Percentiles rank a stretch among this genome's conserved stretches.
Evolutionary conservation across 1,139 yeast genomes (phyloP).

Genomic region (Diutina rugosa): DNA sequence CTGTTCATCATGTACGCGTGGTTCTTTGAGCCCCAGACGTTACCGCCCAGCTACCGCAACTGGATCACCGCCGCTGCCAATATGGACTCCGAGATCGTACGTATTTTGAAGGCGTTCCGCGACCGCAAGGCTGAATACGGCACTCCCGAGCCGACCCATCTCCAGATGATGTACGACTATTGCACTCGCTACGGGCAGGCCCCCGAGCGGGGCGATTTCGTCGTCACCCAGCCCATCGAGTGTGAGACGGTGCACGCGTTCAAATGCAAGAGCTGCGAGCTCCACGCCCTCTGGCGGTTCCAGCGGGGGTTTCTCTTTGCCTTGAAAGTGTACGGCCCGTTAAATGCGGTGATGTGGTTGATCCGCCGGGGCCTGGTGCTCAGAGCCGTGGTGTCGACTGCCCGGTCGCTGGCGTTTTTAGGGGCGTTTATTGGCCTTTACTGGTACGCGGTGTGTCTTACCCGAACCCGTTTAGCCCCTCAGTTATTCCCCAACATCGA

Average conservation of each 20-base stretch:
- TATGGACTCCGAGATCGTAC: conserved; percentile 21
- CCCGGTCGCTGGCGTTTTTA: conserved; percentile 23
- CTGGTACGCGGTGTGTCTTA: conserved; percentile 27
- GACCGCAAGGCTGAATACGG: conserved; percentile 16
- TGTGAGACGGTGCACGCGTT: conserved; percentile 24
- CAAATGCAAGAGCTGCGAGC: conserved; percentile 18
- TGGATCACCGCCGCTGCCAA: conserved; percentile 31
- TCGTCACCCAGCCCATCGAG: conserved; percentile 17
- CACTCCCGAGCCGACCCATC: conserved; percentile 7
- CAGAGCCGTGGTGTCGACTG: conserved; percentile 13
- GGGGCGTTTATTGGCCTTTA: conserved; percentile 20
- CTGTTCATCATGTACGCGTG: conserved; percentile 24
- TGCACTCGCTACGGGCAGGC: conserved; percentile 16
- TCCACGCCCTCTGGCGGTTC: conserved; percentile 23
- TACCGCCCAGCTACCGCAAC: conserved; percentile 21
- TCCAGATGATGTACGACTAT: conserved; percentile 13
- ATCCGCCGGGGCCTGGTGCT: conserved; percentile 13
- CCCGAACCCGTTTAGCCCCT: conserved; percentile 19
- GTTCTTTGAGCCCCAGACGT: conserved; percentile 21
- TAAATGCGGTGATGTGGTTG: conserved; percentile 18
- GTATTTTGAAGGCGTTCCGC: conserved; percentile 15
- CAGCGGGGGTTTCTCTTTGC: conserved; percentile 20
- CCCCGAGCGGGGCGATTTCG: conserved; percentile 12
- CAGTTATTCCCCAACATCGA: conserved; percentile 14
- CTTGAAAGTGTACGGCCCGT: conserved; percentile 17